Evolutionary conservation across 225 moss, liverwort and hornwort genomes (phyloP).

Genomic region (Sphagnum contortum): DNA sequence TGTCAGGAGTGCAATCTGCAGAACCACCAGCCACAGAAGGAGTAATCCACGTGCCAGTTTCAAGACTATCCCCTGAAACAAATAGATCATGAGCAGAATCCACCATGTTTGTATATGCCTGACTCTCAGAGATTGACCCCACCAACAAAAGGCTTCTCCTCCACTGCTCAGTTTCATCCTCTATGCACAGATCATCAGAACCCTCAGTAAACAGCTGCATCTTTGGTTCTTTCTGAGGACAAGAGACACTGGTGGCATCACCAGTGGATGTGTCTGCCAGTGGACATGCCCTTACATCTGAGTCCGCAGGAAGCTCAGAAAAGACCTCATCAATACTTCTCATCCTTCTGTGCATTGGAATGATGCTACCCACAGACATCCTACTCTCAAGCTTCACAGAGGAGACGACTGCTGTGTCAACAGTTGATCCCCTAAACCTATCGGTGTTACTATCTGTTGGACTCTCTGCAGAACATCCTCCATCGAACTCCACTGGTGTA

Average conservation of each 20-base stretch:
- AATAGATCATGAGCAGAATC: neutral
- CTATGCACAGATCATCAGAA: slow-evolving; percentile 8
- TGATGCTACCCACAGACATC: neutral
- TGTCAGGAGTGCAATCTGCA: slow-evolving; percentile 6
- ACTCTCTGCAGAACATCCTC: neutral
- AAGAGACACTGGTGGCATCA: too few species aligned
- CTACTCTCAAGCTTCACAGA: too few species aligned
- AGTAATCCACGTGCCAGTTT: slow-evolving; percentile 20
- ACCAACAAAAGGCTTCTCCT: too few species aligned
- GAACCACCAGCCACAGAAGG: slow-evolving; percentile 11
- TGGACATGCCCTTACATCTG: slow-evolving; percentile 3
- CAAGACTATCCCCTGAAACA: slow-evolving; percentile 14
- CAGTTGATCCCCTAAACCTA: too few species aligned
- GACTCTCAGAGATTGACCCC: too few species aligned
- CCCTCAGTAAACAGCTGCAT: slow-evolving; percentile 21
- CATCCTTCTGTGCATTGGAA: slow-evolving; percentile 11
- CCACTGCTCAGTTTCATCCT: too few species aligned
- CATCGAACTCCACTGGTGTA: too few species aligned
- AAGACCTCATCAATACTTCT: slow-evolving; percentile 20
- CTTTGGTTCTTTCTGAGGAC: neutral
- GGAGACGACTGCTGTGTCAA: too few species aligned
- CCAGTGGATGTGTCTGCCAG: neutral
- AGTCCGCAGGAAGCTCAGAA: neutral
- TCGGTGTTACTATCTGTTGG: neutral
- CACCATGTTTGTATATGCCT: too few species aligned